A percentile compares a stretch with the other conserved stretches of the same genome.
phyloP scores from a whole-genome alignment of 345 rosid species.

The Salix caprea region DNA sequence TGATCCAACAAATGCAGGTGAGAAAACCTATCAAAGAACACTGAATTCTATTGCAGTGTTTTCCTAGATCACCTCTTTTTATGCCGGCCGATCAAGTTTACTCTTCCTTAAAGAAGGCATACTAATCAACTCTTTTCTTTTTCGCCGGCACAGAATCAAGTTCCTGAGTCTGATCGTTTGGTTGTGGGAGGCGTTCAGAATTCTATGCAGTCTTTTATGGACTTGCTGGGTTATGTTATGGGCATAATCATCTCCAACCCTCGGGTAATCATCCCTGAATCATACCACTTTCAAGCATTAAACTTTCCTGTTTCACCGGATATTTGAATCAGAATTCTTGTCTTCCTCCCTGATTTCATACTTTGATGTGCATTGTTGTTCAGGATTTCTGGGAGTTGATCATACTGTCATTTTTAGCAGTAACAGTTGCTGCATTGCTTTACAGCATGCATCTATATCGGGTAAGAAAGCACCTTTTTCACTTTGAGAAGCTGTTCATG shows the following conservation, averaged over 20 bases:
- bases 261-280: constrained; percentile 31
- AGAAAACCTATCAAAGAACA: background rate
- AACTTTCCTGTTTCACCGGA: background rate
- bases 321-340: background rate
- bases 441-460: constrained; percentile 49
- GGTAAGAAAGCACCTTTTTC: constrained; percentile 61
- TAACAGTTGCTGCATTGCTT: constrained; percentile 53
- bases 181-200: constrained; percentile 90
- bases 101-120: background rate
- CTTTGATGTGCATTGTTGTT: background rate
- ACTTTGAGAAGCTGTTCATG: constrained; percentile 47
- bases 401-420: constrained; percentile 43
- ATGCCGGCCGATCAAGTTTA: background rate
- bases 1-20: constrained; percentile 93
- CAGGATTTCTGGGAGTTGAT: constrained; percentile 84
- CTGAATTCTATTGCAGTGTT: background rate
- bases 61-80: background rate
- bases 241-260: constrained; percentile 82
- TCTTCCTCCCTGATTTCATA: background rate
- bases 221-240: constrained; percentile 57
- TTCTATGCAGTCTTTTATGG: constrained; percentile 67
- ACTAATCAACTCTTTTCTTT: background rate
- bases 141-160: constrained; percentile 47
- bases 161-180: constrained; percentile 68
- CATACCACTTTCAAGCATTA: background rate